These are phyloP conservation scores for Hyphodiscus sp. DNA, from an alignment of 2,329 filamentous ascomycete genomes.

Conservation along the genomic window DNA sequence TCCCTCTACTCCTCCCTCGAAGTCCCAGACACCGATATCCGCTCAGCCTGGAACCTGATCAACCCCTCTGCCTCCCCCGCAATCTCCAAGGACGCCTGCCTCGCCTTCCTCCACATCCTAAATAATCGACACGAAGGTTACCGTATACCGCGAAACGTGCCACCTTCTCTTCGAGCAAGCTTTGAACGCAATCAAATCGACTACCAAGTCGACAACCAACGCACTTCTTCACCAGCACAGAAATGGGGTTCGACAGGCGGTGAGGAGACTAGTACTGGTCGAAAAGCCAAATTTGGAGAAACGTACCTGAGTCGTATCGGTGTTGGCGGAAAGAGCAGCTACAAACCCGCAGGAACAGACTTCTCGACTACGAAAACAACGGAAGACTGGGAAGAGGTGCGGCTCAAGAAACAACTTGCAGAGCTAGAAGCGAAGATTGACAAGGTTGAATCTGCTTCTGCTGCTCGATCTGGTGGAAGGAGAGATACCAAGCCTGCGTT, in stretches of 20 bases:
- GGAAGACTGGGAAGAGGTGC: conserved; percentile 94
- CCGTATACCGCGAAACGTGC: conserved; percentile 86
- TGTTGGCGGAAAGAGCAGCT: conserved; percentile 65
- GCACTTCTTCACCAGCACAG: conserved; percentile 54
- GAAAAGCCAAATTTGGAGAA: conserved; percentile 96
- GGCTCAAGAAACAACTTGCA: conserved; percentile 83
- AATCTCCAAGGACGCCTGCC: conserved; percentile 90
- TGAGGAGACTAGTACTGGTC: conserved; percentile 74
- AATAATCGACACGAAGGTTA: conserved; percentile 94
- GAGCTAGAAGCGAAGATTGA: conserved; percentile 86
- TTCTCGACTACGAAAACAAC: conserved; percentile 80
- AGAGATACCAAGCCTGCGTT: conserved; percentile 79
- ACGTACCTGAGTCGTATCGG: conserved; percentile 90
- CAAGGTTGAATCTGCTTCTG: conserved; percentile 68
- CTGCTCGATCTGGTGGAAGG: conserved; percentile 55
- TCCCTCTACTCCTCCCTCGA: conserved; percentile 79
- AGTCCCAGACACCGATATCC: conserved; percentile 70
- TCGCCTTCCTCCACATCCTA: conserved; percentile 94
- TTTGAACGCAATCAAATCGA: conserved; percentile 97
- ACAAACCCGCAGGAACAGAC: conserved; percentile 81
- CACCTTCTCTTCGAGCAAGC: conserved; percentile 79
- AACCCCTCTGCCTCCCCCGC: conserved; percentile 78
- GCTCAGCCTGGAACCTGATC: conserved; percentile 93
- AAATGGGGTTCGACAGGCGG: conserved; percentile 76
- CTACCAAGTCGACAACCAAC: conserved; percentile 80